Base-by-base conservation (phyloP, 441 rosid species). In the Macaranga tanarius region DNA sequence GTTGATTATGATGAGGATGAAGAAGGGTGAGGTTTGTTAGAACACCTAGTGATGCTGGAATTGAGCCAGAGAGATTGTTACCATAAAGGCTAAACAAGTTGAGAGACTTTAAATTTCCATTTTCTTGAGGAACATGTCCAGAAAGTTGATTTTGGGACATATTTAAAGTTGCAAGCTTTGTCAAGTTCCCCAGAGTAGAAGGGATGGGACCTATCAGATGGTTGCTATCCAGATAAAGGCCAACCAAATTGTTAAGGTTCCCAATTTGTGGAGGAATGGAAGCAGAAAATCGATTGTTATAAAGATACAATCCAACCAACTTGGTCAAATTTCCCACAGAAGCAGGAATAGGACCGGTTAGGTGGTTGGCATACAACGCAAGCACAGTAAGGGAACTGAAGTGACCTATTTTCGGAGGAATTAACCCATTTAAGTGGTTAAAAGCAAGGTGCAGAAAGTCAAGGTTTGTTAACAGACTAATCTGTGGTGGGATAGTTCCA, bases 261-360 rank as follows among this genome's bases (percentile, higher is more conserved):
- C 84, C 82, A 16, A 87, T 44, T 62, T 74, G 80, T 5, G 50
- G 38, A 16, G 89, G 88, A 74, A 87, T 80, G 17, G 62, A 42
- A 57, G 80, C 81, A 12, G 79, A 71, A 68, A 83, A 78, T 10
- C 64, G 62, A 63, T 85, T 86, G 17, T 69, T 31, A 65, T 71
- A 70, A 7, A 83, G 77, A 67, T 60, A 62, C 4, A 83, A 71
- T 3, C 6, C n/a, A n/a, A n/a, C n/a, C n/a, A n/a, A n/a, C n/a
- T n/a, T n/a, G n/a, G n/a, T n/a, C n/a, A n/a, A n/a, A n/a, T n/a
- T n/a, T n/a, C n/a, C n/a, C n/a, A n/a, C n/a, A n/a, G n/a, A n/a
- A n/a, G n/a, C n/a, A n/a, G n/a, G n/a, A n/a, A n/a, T n/a, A n/a
- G 0, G 4, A 47, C 89, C 87, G 25, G 44, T 76, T 6, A 84